Conservation (phyloP, 768 basidiomycete genomes). For the Psilocybe tampanensis region DNA sequence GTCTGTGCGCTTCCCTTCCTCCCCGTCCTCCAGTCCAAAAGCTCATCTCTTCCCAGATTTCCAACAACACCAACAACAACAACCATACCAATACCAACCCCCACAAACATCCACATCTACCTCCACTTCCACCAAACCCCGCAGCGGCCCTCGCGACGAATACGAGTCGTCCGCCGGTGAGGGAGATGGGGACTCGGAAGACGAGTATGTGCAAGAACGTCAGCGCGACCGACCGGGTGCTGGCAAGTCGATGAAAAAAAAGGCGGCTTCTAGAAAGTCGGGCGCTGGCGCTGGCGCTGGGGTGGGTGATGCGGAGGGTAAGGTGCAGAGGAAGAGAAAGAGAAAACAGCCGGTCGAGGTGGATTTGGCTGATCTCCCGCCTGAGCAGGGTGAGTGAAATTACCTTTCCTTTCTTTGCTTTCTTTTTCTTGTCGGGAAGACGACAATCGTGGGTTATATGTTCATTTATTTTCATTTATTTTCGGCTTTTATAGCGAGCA, state of each 20-base stretch:
- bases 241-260: constrained; percentile 34
- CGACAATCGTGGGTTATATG: background rate
- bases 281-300: constrained; percentile 15
- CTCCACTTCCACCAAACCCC: constrained; percentile 18
- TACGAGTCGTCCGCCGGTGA: constrained; percentile 46
- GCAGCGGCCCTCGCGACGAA: constrained; percentile 34
- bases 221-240: constrained; percentile 8
- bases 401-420: too few species aligned
- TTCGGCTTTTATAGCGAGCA: constrained; percentile 55
- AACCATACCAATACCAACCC: constrained; percentile 21
- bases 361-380: constrained; percentile 69
- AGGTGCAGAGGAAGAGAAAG: constrained; percentile 51
- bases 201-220: constrained; percentile 49
- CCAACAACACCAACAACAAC: constrained; percentile 45
- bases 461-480: background rate
- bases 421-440: background rate
- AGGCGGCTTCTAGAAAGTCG: constrained; percentile 23
- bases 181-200: constrained; percentile 42
- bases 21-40: background rate
- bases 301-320: constrained; percentile 29
- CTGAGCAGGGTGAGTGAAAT: constrained; percentile 79
- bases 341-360: constrained; percentile 62
- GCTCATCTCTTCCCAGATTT: constrained; percentile 32
- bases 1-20: constrained; percentile 25
- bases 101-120: background rate